A percentile compares a stretch with the other conserved stretches of the same genome.
Evolutionary conservation across 805 yeast species (phyloP).

Genomic region (Cyberlindnera mississippiensis): DNA sequence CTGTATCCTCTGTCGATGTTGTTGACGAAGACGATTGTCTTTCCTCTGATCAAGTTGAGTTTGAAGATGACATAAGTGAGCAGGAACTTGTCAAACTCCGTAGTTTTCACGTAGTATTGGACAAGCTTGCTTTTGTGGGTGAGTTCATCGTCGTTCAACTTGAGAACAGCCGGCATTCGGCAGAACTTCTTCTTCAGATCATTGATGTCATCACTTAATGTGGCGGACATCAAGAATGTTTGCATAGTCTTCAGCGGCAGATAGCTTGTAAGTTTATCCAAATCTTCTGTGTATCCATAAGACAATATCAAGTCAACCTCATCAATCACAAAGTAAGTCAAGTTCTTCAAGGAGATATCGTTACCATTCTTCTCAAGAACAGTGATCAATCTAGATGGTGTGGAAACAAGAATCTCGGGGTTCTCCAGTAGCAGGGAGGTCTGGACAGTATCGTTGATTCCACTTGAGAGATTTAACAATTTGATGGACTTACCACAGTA

Average conservation of each 20-base stretch:
- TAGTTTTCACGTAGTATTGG: constrained; percentile 83
- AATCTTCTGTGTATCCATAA: constrained; percentile 88
- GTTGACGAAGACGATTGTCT: constrained; percentile 86
- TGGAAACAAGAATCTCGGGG: constrained; percentile 81
- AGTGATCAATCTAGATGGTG: constrained; percentile 75
- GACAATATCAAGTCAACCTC: constrained; percentile 91
- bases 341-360: constrained; percentile 46
- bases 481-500: constrained; percentile 68
- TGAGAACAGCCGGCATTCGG: constrained; percentile 74
- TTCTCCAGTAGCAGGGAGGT: constrained; percentile 62
- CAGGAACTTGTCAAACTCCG: constrained; percentile 88
- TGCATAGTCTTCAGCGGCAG: constrained; percentile 77
- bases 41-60: constrained; percentile 82
- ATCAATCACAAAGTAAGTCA: constrained; percentile 79
- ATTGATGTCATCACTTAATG: constrained; percentile 82
- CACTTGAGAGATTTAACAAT: constrained; percentile 57
- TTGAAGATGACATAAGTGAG: constrained; percentile 90
- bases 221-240: constrained; percentile 94
- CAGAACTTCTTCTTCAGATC: constrained; percentile 75
- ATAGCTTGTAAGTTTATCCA: constrained; percentile 56
- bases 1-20: constrained; percentile 94
- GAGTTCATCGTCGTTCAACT: constrained; percentile 67
- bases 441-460: constrained; percentile 67
- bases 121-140: constrained; percentile 53
- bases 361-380: constrained; percentile 46